Conservation (phyloP, 257 asterid species). For the Nicotiana obtusifolia region DNA sequence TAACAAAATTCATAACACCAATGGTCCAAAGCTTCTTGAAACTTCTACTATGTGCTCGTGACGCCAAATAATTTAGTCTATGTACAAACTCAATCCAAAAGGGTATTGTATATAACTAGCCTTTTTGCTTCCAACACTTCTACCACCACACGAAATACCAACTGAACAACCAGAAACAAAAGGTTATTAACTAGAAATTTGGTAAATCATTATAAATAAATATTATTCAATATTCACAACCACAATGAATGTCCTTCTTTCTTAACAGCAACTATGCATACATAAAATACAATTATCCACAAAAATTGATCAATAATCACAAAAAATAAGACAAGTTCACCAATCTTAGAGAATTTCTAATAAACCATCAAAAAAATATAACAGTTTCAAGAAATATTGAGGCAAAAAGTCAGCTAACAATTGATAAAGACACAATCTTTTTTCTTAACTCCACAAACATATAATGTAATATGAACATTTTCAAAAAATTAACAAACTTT, state of each 20-base stretch:
- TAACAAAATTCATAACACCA: slow-evolving; percentile 7
- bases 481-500: not conserved
- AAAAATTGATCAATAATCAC: not conserved
- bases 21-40: not conserved
- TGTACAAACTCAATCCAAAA: slow-evolving; percentile 7
- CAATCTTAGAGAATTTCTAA: not conserved
- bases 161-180: slow-evolving; percentile 1
- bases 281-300: not conserved
- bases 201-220: not conserved
- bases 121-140: not conserved
- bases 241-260: not conserved
- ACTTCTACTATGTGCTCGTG: not conserved
- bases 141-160: not conserved
- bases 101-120: not conserved
- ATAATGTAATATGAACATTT: not conserved
- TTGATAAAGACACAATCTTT: not conserved
- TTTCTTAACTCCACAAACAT: not conserved
- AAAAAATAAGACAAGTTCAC: not conserved
- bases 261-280: too few species aligned
- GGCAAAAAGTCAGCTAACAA: not conserved
- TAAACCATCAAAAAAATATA: not conserved
- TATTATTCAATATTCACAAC: not conserved
- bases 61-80: not conserved
- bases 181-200: not conserved
- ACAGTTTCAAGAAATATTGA: not conserved